Evolutionary conservation across 176 grass and related monocot species (phyloP).

Genomic region (Rhynchospora tenuis): DNA sequence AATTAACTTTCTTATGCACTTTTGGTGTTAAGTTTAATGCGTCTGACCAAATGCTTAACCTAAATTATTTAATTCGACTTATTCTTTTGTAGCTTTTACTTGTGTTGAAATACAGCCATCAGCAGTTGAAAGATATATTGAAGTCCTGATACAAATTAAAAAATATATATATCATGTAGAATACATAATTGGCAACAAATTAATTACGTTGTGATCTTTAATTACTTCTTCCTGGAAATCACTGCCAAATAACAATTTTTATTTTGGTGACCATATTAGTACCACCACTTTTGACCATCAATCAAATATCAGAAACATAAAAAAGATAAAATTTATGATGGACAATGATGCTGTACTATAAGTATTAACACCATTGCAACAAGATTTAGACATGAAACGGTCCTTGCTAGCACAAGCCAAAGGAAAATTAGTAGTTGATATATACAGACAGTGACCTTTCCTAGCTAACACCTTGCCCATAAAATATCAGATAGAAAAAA

Average conservation of each 20-base stretch:
- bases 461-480: neutral
- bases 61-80: neutral
- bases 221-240: neutral
- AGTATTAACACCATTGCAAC: neutral
- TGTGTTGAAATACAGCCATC: neutral
- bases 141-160: neutral
- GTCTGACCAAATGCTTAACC: neutral
- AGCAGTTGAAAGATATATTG: neutral
- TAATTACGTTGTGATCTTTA: neutral
- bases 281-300: neutral
- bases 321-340: conserved; percentile 12
- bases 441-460: conserved; percentile 1
- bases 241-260: neutral
- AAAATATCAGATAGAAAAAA: conserved; percentile 2
- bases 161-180: neutral
- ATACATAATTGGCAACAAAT: neutral
- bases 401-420: neutral
- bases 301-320: neutral
- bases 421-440: conserved; percentile 11
- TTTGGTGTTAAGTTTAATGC: conserved; percentile 6
- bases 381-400: neutral
- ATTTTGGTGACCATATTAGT: neutral
- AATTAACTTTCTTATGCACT: conserved; percentile 21
- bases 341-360: neutral
- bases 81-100: neutral